These are phyloP conservation scores for Epichloe brachyelytri DNA, from an alignment of 2,329 filamentous ascomycete genomes.

Conservation along the genomic window DNA sequence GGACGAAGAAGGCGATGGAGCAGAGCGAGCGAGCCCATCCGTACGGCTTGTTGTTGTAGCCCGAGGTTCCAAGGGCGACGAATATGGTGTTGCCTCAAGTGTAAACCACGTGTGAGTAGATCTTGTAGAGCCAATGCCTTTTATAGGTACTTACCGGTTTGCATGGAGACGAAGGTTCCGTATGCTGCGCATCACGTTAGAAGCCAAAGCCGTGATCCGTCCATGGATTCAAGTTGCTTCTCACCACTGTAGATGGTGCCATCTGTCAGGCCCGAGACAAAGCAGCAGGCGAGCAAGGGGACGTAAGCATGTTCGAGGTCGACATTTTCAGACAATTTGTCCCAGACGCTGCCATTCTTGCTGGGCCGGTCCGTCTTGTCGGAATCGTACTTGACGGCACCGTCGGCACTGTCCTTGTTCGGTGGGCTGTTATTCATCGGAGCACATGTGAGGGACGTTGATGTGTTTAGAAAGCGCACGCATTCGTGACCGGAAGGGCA, in stretches of 20 bases:
- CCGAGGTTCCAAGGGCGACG: constrained; percentile 42
- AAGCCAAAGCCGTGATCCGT: not conserved
- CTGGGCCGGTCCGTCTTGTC: constrained; percentile 8
- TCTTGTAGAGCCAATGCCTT: not conserved
- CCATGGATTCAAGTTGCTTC: not conserved
- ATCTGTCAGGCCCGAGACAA: constrained; percentile 27
- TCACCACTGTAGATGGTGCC: constrained; percentile 25
- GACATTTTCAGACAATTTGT: constrained; percentile 7
- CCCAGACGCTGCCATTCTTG: constrained; percentile 4
- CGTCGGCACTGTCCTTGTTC: not conserved
- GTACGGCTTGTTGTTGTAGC: constrained; percentile 34
- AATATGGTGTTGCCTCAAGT: constrained; percentile 46
- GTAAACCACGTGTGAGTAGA: not conserved
- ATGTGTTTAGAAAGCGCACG: not conserved
- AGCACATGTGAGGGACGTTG: not conserved
- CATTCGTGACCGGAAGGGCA: not conserved
- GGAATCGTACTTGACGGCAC: constrained; percentile 4
- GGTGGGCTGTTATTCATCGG: not conserved
- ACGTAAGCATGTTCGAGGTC: constrained; percentile 16
- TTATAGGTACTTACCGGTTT: constrained; percentile 16
- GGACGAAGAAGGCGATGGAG: constrained; percentile 40
- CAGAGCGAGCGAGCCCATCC: constrained; percentile 36
- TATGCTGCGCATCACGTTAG: constrained; percentile 10
- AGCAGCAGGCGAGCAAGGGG: constrained; percentile 20
- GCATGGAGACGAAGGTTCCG: constrained; percentile 23